A percentile compares a stretch with the other conserved stretches of the same genome.
These are phyloP conservation scores for Xerocomus potaroensis DNA, from an alignment of 768 basidiomycete species.

Conservation along the genomic window DNA sequence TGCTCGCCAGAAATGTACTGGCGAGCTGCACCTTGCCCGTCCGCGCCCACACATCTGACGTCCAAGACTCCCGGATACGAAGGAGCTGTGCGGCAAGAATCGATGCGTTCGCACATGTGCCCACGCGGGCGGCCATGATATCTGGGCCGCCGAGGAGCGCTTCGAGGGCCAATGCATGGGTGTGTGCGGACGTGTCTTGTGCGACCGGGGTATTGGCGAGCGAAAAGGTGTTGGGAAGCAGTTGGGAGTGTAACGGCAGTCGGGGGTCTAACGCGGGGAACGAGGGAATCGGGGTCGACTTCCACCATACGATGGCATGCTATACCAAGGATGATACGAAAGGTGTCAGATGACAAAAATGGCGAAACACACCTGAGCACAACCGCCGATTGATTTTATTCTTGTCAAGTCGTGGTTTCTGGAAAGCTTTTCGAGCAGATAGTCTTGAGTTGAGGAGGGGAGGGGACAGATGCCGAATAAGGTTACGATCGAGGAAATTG, in stretches of 20 bases:
- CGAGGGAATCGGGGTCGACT: conserved; percentile 68
- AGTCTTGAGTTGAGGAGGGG: conserved; percentile 59
- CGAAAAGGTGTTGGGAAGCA: conserved; percentile 62
- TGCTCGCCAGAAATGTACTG: conserved; percentile 65
- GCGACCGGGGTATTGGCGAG: conserved; percentile 70
- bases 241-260: conserved; percentile 64
- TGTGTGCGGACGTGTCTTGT: conserved; percentile 77
- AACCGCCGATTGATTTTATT: conserved; percentile 73
- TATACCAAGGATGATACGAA: conserved; percentile 8
- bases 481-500: conserved; percentile 31
- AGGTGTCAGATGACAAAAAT: conserved; percentile 1
- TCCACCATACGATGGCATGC: conserved; percentile 87
- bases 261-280: conserved; percentile 71
- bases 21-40: conserved; percentile 79
- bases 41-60: conserved; percentile 71
- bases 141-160: conserved; percentile 75
- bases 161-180: conserved; percentile 73
- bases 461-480: conserved; percentile 25
- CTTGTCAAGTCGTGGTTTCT: conserved; percentile 65
- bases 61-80: conserved; percentile 74
- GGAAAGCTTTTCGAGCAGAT: conserved; percentile 69
- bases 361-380: conserved; percentile 59
- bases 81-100: conserved; percentile 72
- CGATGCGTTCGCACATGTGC: conserved; percentile 66
- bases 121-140: conserved; percentile 70